phyloP scores from a whole-genome alignment of 2,329 filamentous ascomycete genomes.

The Botryotinia convoluta region DNA sequence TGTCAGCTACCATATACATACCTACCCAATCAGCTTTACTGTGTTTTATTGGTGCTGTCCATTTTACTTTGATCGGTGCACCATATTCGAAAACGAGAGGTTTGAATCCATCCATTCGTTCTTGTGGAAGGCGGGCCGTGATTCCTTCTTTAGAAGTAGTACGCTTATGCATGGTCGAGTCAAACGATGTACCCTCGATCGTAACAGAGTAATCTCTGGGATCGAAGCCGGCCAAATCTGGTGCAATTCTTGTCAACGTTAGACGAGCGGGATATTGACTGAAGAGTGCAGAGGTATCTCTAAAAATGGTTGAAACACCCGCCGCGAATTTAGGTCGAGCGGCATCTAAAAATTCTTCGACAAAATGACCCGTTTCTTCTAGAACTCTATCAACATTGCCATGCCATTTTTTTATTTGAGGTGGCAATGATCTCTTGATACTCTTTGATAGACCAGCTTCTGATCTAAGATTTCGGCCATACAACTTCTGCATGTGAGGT shows the following conservation, averaged over 20 bases:
- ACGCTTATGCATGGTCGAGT: conserved; percentile 53
- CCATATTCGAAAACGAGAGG: conserved; percentile 85
- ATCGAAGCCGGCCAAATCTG: conserved; percentile 76
- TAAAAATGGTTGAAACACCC: conserved; percentile 81
- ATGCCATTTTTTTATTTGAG: conserved; percentile 78
- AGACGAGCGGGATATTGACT: conserved; percentile 85
- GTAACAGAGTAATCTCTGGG: conserved; percentile 76
- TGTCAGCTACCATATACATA: conserved; percentile 94
- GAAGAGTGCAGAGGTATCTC: conserved; percentile 84
- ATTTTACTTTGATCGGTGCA: conserved; percentile 82
- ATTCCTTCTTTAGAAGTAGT: conserved; percentile 72
- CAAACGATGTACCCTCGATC: conserved; percentile 62
- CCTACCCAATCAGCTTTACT: conserved; percentile 93
- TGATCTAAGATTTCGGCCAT: conserved; percentile 76
- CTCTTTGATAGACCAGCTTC: conserved; percentile 92
- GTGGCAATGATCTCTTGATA: conserved; percentile 80
- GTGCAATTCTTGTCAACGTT: conserved; percentile 74
- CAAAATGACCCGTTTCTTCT: conserved; percentile 80
- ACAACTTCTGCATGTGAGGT: conserved; percentile 97
- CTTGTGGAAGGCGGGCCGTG: conserved; percentile 63
- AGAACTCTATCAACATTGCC: conserved; percentile 84
- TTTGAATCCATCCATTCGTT: conserved; percentile 59
- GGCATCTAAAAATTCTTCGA: conserved; percentile 85
- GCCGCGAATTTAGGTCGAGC: conserved; percentile 83
- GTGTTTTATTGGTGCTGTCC: conserved; percentile 85